Percentiles rank a stretch among this genome's conserved stretches.
These are phyloP conservation scores for Cadophora sp. DNA, from an alignment of 2,329 filamentous ascomycete genomes.

Conservation along the genomic window DNA sequence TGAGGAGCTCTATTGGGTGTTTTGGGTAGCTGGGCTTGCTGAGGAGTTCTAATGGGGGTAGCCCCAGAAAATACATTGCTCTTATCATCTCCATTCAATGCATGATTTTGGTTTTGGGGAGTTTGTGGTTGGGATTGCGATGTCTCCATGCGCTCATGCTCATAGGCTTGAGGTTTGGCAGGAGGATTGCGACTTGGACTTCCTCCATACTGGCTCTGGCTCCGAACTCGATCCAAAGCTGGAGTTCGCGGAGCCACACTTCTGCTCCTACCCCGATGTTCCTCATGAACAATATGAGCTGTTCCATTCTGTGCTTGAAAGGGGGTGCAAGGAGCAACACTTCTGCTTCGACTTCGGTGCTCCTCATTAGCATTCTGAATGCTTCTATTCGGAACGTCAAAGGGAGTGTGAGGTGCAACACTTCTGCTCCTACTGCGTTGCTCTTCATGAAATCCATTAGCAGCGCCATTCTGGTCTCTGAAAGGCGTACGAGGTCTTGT, in stretches of 20 bases:
- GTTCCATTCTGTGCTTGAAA: background rate
- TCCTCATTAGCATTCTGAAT: background rate
- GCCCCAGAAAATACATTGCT: background rate
- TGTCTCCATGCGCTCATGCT: background rate
- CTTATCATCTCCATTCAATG: background rate
- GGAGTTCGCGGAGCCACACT: background rate
- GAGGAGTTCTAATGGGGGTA: background rate
- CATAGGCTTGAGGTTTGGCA: background rate
- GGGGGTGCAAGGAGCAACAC: background rate
- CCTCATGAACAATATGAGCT: background rate
- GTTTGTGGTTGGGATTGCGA: background rate
- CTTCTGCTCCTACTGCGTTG: background rate
- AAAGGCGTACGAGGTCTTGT: background rate
- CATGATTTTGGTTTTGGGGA: background rate
- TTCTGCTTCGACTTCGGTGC: background rate
- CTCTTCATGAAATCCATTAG: background rate
- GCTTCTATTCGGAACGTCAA: background rate
- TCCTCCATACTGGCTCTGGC: background rate
- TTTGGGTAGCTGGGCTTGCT: background rate
- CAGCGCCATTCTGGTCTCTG: background rate
- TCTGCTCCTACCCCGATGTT: background rate
- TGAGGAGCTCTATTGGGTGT: background rate
- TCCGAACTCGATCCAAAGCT: background rate
- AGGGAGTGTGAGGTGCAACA: background rate
- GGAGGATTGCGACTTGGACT: background rate